A percentile compares a stretch with the other conserved stretches of the same genome.
phyloP scores from a whole-genome alignment of 1,139 yeast species.

The Suzukiozyma palmioleophila region DNA sequence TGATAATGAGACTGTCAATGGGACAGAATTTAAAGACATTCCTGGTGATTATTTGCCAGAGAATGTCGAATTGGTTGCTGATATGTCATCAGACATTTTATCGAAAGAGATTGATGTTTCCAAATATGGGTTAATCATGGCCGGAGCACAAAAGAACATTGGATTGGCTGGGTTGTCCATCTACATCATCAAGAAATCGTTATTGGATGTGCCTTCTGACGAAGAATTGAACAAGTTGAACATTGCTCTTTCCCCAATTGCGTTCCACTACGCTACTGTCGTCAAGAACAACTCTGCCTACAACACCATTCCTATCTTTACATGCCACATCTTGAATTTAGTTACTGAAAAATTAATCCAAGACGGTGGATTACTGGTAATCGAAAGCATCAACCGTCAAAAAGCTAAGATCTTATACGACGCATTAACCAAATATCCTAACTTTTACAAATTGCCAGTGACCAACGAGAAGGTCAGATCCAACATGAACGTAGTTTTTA shows the following conservation, averaged over 20 bases:
- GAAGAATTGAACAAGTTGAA: conserved; percentile 54
- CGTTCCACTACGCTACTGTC: conserved; percentile 81
- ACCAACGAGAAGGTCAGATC: conserved; percentile 57
- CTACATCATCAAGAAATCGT: conserved; percentile 78
- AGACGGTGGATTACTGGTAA: conserved; percentile 54
- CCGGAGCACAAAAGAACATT: conserved; percentile 98
- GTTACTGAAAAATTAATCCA: conserved; percentile 61
- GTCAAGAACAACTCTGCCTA: conserved; percentile 88
- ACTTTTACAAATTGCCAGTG: conserved; percentile 64
- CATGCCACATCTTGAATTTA: conserved; percentile 77
- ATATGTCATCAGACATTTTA: conserved; percentile 89
- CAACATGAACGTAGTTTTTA: conserved; percentile 91
- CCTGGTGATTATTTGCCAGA: conserved; percentile 52
- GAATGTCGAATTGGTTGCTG: conserved; percentile 79
- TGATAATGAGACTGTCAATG: conserved; percentile 95
- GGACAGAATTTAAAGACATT: conserved; percentile 69
- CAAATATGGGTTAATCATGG: conserved; percentile 78
- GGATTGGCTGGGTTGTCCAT: conserved; percentile 94
- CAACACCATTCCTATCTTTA: conserved; percentile 92
- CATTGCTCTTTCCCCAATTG: conserved; percentile 80
- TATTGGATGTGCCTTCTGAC: conserved; percentile 65
- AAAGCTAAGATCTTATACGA: conserved; percentile 63
- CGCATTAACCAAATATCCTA: conserved; percentile 62
- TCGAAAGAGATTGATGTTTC: conserved; percentile 77
- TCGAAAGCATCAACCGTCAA: conserved; percentile 51